phyloP scores from a whole-genome alignment of 805 yeast species.

The Candida maris region DNA sequence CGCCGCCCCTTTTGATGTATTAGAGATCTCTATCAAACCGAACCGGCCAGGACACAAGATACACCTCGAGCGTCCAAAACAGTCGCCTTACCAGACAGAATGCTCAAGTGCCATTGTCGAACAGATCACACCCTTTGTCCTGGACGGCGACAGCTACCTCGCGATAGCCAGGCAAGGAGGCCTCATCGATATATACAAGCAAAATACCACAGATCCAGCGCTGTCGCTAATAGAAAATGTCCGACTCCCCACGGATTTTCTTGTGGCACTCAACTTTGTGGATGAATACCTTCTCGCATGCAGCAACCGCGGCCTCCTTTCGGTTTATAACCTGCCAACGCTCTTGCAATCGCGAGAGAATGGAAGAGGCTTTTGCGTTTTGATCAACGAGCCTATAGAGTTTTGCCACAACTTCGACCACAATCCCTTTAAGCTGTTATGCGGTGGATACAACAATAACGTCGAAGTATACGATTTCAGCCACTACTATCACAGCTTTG shows the following conservation, averaged over 20 bases:
- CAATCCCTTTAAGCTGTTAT: slow-evolving; percentile 16
- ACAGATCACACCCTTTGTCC: slow-evolving; percentile 9
- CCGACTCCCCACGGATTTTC: slow-evolving; percentile 17
- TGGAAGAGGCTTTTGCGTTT: slow-evolving; percentile 15
- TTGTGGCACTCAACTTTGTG: slow-evolving; percentile 19
- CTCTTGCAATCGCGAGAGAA: slow-evolving; percentile 7
- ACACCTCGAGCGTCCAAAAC: slow-evolving; percentile 3
- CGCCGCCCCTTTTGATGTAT: background rate
- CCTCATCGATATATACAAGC: slow-evolving; percentile 16
- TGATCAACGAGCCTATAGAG: slow-evolving; percentile 22
- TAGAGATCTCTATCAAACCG: slow-evolving; percentile 11
- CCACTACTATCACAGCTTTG: slow-evolving; percentile 11
- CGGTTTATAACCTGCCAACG: slow-evolving; percentile 18
- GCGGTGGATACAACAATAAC: slow-evolving; percentile 24
- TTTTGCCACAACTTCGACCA: slow-evolving; percentile 14
- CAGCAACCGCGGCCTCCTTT: slow-evolving; percentile 23
- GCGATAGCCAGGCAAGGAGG: slow-evolving; percentile 21
- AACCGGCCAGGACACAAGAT: slow-evolving; percentile 7
- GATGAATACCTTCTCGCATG: slow-evolving; percentile 19
- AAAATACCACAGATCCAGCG: slow-evolving; percentile 7
- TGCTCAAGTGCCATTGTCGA: slow-evolving; percentile 16
- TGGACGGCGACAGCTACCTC: slow-evolving; percentile 6
- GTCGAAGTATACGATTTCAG: slow-evolving; percentile 19
- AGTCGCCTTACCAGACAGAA: slow-evolving; percentile 4
- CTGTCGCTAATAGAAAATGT: slow-evolving; percentile 15